phyloP scores from a whole-genome alignment of 1,139 yeast genomes.

The Diutina rugosa region DNA sequence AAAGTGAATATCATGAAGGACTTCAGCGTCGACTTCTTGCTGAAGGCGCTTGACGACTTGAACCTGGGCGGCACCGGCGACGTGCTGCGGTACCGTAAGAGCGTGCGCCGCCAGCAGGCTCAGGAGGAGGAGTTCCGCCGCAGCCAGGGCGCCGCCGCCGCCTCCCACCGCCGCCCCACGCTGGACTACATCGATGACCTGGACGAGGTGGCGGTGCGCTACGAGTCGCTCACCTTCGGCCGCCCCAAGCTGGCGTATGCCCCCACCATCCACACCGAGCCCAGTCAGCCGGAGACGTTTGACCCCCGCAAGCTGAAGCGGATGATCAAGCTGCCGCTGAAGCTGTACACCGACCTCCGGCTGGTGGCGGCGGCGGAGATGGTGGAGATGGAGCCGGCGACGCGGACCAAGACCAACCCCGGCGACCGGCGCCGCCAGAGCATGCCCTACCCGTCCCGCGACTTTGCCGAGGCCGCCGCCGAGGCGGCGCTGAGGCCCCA shows the following conservation, averaged over 20 bases:
- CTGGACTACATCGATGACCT: constrained; percentile 24
- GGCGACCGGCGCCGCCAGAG: background rate
- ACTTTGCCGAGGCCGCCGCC: background rate
- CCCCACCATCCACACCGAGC: background rate
- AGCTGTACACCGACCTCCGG: constrained; percentile 20
- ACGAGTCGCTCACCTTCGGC: constrained; percentile 9
- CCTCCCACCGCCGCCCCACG: constrained; percentile 6
- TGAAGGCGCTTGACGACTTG: constrained; percentile 53
- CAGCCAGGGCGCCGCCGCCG: background rate
- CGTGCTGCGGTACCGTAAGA: constrained; percentile 27
- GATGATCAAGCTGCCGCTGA: constrained; percentile 17
- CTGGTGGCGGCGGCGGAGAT: background rate
- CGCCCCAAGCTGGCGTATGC: background rate
- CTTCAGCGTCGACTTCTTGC: constrained; percentile 35
- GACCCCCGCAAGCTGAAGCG: constrained; percentile 4
- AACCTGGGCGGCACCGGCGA: constrained; percentile 56
- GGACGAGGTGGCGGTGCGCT: constrained; percentile 25
- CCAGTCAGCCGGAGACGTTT: background rate
- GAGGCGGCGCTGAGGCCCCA: background rate
- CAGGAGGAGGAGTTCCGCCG: background rate
- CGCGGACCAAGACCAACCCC: background rate
- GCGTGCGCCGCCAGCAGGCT: constrained; percentile 14
- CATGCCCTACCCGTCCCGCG: background rate
- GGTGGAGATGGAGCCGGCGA: background rate
- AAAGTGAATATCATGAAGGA: constrained; percentile 26